Percentiles rank a stretch among this genome's conserved stretches.
Conservation (phyloP, 2,329 filamentous ascomycete genomes). For the Cercospora citrullina region DNA sequence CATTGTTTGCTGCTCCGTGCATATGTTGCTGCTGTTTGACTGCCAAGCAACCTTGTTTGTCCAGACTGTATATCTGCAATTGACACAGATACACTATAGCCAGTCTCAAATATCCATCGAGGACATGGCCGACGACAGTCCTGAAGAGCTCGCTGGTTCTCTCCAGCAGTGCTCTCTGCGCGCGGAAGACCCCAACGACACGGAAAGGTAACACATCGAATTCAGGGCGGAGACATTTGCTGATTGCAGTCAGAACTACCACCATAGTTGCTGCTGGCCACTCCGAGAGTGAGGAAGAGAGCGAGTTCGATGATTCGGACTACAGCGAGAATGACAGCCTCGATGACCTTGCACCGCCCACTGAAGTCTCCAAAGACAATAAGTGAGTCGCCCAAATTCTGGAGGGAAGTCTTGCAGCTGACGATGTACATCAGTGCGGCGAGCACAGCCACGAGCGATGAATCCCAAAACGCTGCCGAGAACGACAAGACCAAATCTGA, state of each 20-base stretch:
- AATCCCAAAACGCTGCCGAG: background rate
- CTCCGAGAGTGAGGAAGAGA: background rate
- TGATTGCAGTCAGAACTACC: background rate
- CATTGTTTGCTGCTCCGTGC: background rate
- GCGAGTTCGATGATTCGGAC: background rate
- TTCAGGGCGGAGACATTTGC: background rate
- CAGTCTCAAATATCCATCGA: background rate
- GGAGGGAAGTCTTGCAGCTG: background rate
- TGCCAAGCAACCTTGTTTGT: background rate
- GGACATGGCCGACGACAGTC: background rate
- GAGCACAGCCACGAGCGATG: background rate
- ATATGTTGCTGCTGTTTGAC: background rate
- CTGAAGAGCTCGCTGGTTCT: background rate
- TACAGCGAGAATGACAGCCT: background rate
- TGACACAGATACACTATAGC: background rate
- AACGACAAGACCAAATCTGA: background rate
- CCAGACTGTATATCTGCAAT: background rate
- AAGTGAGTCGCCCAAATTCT: background rate
- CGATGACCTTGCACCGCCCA: background rate
- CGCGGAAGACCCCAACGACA: background rate
- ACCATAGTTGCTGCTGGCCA: background rate
- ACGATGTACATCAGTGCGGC: background rate
- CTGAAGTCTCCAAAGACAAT: background rate
- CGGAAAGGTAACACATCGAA: background rate
- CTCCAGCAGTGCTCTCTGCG: background rate